Evolutionary conservation across 176 grass and related monocot genomes (phyloP).

Genomic region (Bromus sterilis): DNA sequence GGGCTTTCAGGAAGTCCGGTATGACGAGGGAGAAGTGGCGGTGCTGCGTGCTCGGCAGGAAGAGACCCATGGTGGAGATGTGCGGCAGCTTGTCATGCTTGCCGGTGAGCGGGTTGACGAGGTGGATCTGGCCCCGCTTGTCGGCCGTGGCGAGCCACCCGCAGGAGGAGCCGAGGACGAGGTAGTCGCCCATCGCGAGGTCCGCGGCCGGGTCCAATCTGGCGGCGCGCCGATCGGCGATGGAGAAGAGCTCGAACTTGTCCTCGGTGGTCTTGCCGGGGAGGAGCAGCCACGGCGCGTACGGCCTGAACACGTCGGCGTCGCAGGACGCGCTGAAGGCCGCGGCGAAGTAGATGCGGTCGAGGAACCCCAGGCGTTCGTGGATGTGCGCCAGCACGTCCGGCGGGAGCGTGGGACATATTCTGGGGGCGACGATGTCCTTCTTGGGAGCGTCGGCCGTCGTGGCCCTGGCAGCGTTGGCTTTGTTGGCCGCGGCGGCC

Average conservation of each 20-base stretch:
- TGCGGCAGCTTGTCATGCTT: background rate
- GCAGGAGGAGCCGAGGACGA: background rate
- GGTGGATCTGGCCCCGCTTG: background rate
- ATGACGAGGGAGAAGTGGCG: too few species aligned
- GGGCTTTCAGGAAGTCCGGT: too few species aligned
- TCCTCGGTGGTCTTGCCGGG: background rate
- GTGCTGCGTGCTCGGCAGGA: background rate
- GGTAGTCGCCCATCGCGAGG: background rate
- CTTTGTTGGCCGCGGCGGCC: background rate
- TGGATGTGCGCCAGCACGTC: background rate
- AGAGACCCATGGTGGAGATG: background rate
- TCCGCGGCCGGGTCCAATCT: background rate
- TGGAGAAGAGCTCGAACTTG: background rate
- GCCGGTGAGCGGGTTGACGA: constrained; percentile 6
- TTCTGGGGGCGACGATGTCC: background rate
- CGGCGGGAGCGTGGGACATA: background rate
- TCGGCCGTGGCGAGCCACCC: constrained; percentile 16
- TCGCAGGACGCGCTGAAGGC: background rate
- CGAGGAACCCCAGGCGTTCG: background rate
- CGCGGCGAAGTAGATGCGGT: background rate
- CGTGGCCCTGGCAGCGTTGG: background rate
- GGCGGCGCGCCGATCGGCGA: background rate
- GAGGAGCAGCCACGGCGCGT: background rate
- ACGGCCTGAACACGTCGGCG: background rate
- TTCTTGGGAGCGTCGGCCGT: background rate